Evolutionary conservation across 768 basidiomycete genomes (phyloP).

Genomic region (Lactarius deliciosus): DNA sequence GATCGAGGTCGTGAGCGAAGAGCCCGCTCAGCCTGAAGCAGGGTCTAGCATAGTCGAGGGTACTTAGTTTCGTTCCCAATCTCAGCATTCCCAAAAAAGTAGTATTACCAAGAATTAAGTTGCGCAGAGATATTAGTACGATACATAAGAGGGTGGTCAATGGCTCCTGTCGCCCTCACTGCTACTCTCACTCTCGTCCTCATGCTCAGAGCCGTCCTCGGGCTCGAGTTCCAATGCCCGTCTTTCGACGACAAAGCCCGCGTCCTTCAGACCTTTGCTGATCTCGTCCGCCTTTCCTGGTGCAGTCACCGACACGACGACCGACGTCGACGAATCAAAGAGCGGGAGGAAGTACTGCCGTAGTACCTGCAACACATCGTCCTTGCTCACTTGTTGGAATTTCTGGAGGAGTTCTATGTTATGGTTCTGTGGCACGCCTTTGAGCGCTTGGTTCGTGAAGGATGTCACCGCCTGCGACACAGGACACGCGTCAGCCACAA

Average conservation of each 20-base stretch:
- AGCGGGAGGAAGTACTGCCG: conserved; percentile 78
- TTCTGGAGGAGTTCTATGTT: conserved; percentile 75
- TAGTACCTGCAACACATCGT: conserved; percentile 70
- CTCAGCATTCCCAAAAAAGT: background rate
- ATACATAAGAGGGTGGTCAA: background rate
- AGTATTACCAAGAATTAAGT: conserved; percentile 9
- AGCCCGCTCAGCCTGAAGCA: conserved; percentile 18
- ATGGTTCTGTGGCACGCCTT: conserved; percentile 72
- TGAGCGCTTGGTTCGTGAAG: conserved; percentile 90
- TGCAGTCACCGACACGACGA: conserved; percentile 80
- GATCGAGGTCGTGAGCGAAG: conserved; percentile 57
- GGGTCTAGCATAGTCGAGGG: background rate
- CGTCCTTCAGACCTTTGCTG: conserved; percentile 53
- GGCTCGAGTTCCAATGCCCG: conserved; percentile 63
- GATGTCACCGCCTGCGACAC: conserved; percentile 68
- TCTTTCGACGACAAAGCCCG: conserved; percentile 81
- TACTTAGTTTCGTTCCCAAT: background rate
- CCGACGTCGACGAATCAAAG: conserved; percentile 73
- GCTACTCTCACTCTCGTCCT: conserved; percentile 38
- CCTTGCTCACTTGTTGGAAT: conserved; percentile 76
- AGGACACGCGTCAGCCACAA: background rate
- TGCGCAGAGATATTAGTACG: conserved; percentile 13
- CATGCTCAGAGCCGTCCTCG: conserved; percentile 45
- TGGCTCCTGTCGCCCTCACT: conserved; percentile 31
- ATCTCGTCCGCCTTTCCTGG: conserved; percentile 78